Percentiles rank a stretch among this genome's conserved stretches.
These are phyloP conservation scores for Multifurca ochricompacta DNA, from an alignment of 768 basidiomycete species.

Conservation along the genomic window DNA sequence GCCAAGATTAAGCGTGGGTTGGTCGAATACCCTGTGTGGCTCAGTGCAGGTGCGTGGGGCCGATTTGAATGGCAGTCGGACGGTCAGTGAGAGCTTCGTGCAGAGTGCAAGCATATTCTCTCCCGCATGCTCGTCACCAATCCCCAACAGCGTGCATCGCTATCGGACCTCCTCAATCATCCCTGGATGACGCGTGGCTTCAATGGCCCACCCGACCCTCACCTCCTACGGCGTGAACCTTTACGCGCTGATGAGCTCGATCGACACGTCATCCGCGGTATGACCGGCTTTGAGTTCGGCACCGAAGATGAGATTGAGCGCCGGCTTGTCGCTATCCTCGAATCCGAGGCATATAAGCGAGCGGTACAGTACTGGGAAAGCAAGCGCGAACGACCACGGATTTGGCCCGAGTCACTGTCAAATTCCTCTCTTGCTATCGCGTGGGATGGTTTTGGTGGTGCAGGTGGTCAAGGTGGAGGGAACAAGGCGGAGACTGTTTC, in stretches of 20 bases:
- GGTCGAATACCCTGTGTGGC: constrained; percentile 96
- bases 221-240: constrained; percentile 85
- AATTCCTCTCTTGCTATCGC: constrained; percentile 66
- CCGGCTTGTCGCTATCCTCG: constrained; percentile 62
- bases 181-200: constrained; percentile 93
- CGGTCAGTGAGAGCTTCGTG: background rate
- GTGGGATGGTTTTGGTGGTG: constrained; percentile 36
- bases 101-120: constrained; percentile 92
- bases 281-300: constrained; percentile 98
- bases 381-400: constrained; percentile 36
- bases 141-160: constrained; percentile 72
- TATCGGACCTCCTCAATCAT: constrained; percentile 79
- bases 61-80: background rate
- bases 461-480: constrained; percentile 29
- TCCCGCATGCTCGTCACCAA: constrained; percentile 96
- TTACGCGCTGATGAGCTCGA: constrained; percentile 86
- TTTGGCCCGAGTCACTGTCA: constrained; percentile 53
- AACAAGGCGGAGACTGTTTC: constrained; percentile 17
- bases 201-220: constrained; percentile 67
- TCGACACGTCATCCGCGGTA: constrained; percentile 73
- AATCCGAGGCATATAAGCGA: constrained; percentile 67
- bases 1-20: constrained; percentile 98
- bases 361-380: constrained; percentile 76
- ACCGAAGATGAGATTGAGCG: constrained; percentile 77
- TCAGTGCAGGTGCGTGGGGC: constrained; percentile 70